These are phyloP conservation scores for Trichophyton mentagrophytes DNA, from an alignment of 2,329 filamentous ascomycete genomes.

Conservation along the genomic window DNA sequence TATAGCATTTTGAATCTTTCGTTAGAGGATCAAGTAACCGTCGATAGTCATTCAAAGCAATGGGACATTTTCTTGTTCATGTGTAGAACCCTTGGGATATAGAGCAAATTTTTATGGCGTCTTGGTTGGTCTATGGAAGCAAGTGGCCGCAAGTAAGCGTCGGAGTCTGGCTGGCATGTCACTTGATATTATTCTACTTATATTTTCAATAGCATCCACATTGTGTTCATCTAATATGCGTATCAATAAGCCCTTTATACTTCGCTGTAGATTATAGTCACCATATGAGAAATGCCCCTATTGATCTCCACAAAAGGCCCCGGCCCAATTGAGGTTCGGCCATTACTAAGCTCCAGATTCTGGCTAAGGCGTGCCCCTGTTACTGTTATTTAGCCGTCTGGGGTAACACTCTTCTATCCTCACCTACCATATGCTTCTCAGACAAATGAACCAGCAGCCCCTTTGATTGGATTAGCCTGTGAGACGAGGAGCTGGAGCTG, in stretches of 20 bases:
- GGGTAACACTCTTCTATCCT: too few relatives aligned
- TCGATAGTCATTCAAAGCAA: background rate
- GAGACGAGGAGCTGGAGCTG: too few relatives aligned
- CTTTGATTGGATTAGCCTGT: too few relatives aligned
- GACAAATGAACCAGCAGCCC: too few relatives aligned
- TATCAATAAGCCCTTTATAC: background rate
- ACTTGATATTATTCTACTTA: background rate
- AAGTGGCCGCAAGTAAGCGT: background rate
- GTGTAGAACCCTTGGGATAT: background rate
- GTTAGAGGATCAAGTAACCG: constrained; percentile 4
- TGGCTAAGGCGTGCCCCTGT: too few relatives aligned
- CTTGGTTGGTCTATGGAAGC: background rate
- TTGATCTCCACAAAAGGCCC: background rate
- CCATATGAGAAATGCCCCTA: background rate
- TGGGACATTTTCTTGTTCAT: background rate
- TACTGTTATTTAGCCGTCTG: too few relatives aligned
- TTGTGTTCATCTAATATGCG: background rate
- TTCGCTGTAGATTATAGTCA: background rate
- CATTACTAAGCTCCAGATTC: background rate
- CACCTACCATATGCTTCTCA: too few relatives aligned
- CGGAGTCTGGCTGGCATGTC: background rate
- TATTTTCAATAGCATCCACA: background rate
- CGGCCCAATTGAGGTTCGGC: background rate
- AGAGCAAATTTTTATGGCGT: background rate
- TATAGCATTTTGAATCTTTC: constrained; percentile 31